Evolutionary conservation across 768 basidiomycete genomes (phyloP), one percentile per base, ranked within the genome.

Genomic region (Collybiopsis confluens): DNA sequence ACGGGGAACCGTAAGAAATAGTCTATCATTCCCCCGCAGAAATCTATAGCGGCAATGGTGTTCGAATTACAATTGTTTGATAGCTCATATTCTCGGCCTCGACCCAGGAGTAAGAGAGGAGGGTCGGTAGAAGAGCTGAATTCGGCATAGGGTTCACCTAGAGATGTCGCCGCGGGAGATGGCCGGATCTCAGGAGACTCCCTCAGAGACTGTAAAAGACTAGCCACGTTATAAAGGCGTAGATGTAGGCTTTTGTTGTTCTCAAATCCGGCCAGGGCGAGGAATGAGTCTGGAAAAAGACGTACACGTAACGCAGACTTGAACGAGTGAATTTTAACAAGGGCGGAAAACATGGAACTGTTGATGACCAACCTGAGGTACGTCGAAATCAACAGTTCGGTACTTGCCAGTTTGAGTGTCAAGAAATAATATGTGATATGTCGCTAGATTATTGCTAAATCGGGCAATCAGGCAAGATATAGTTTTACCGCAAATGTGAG

Each of bases 251-350:
- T 63, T 20, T 66, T 60, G 45, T 60, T 52, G 10, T 64, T 55
- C 52, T 64, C 59, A 3, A 67, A 51, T 18, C 70, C 71, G 2
- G 70, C 57, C 23, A 75, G 55, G 27, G 70, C 59, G 16, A 52
- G 21, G 15, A 75, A 57, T 36, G 63, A 66, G 10, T 62, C 58
- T 3, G 60, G 57, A 46, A 61, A 65, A 33, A 75, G 52, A 41
- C 65, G 64, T 36, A 73, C 64, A 43, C 68, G 68, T 6, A 73
- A 37, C 33, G 9, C n/a, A 52, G 40, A 36, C 16, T 11, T 48
- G 3, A 13, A 48, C 9, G 20, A 5, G 8, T 11, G 6, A 16
- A 24, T 26, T 9, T 48, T 15, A 16, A 15, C 15, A 13, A 3
- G 10, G 10, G 21, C 6, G 23, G 35, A 27, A 1, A 36, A 40